Evolutionary conservation across 495 filamentous ascomycete genomes (phyloP), one percentile per base, ranked within the genome.

Genomic region (Neurospora sublineolata): DNA sequence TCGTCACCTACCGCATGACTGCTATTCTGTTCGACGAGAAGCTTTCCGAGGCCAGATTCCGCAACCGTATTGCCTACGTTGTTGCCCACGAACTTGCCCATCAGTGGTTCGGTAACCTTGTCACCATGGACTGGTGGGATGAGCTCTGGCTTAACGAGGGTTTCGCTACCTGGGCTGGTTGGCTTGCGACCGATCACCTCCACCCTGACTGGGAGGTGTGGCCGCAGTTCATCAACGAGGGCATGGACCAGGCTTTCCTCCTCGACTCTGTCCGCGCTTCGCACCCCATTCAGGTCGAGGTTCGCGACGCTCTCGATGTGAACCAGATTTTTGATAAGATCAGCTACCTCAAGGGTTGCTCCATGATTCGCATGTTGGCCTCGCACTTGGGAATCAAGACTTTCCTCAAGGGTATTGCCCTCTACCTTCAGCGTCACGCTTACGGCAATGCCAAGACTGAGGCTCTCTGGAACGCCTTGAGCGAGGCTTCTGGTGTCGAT

Each of bases 31-130:
- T 94, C 77, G 93, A 99, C 77, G 93, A 96, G 81, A 89, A 93
- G 74, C 91, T 90, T 69, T 97, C 93, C 1, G 94, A 96, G 79
- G 88, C 92, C 40, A 87, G 89, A 30, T 97, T 93, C 80, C 94
- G 91, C 78, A 96, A 96, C 78, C 85, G 93, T 41, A 91, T 99
- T 69, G 94, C 94, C 23, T 97, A 99, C 74, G 94, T 97, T 38
- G 93, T 97, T 23, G 92, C 93, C 7, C 94, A 97, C 80, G 94
- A 99, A 78, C 84, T 99, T 64, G 95, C 95, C 37, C 95, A 99
- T 80, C 95, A 98, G 83, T 99, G 95, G 95, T 99, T 97, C 77
- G 95, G 95, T 38, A 97, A 99, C 78, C 87, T 97, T 20, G 95
- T 97, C 27, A 93, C 91, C 18, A 93, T 93, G 91, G 88, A 90